These are phyloP conservation scores for Schizothecium vesticola DNA, from an alignment of 495 filamentous ascomycete genomes.

Conservation along the genomic window DNA sequence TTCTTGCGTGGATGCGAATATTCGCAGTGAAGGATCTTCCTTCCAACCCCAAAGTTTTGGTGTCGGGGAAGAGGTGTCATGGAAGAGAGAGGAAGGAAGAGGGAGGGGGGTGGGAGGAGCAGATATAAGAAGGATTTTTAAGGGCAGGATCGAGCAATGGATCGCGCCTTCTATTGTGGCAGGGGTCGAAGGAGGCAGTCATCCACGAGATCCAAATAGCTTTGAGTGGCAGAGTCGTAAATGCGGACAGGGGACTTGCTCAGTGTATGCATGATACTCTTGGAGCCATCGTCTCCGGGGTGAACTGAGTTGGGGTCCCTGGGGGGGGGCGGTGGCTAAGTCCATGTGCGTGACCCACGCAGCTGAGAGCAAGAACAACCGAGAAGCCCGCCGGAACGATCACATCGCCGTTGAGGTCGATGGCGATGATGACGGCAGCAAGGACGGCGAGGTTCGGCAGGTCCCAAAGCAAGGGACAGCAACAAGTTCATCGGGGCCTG, in stretches of 20 bases:
- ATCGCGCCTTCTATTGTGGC: not conserved
- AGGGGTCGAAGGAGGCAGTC: constrained; percentile 36
- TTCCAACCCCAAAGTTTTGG: not conserved
- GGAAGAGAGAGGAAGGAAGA: not conserved
- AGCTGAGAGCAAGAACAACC: not conserved
- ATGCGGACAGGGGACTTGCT: constrained; percentile 54
- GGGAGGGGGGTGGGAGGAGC: not conserved
- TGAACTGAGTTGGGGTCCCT: constrained; percentile 27
- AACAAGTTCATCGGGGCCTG: not conserved
- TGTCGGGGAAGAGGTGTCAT: not conserved
- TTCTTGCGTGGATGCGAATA: not conserved
- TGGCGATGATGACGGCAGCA: not conserved
- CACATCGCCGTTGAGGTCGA: not conserved
- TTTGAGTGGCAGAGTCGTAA: constrained; percentile 54
- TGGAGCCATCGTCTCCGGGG: constrained; percentile 34
- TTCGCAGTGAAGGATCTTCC: not conserved
- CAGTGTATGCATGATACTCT: constrained; percentile 44
- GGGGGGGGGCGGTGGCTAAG: not conserved
- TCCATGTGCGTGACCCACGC: not conserved
- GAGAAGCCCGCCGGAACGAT: not conserved
- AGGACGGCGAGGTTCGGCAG: no score
- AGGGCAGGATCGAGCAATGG: not conserved
- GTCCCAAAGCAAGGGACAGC: not conserved
- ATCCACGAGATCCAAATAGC: constrained; percentile 63
- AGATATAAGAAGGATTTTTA: not conserved